These are phyloP conservation scores for Entophlyctis helioformis DNA, from an alignment of 192 early-diverging fungal genomes.

Conservation along the genomic window DNA sequence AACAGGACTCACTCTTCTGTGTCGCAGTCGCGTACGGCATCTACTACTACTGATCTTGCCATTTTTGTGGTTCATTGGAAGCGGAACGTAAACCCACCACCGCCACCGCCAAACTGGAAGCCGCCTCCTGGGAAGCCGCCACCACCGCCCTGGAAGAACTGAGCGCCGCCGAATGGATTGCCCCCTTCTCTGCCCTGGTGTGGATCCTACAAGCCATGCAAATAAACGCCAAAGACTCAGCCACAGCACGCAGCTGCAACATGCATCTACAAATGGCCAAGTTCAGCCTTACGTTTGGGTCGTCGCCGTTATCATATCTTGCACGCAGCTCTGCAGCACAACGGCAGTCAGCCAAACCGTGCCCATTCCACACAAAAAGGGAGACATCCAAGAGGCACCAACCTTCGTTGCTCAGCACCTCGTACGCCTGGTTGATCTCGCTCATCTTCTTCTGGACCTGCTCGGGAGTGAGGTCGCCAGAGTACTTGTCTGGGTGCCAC, in stretches of 20 bases:
- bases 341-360: neutral
- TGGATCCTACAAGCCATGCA: conserved; percentile 8
- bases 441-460: conserved; percentile 81
- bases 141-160: conserved; percentile 20
- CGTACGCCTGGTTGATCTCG: conserved; percentile 86
- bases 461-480: conserved; percentile 63
- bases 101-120: conserved; percentile 10
- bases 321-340: conserved; percentile 9
- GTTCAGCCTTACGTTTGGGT: conserved; percentile 30
- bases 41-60: too few relatives aligned
- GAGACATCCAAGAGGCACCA: neutral
- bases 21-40: too few relatives aligned
- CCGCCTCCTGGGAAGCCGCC: conserved; percentile 3
- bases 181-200: conserved; percentile 7
- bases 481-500: conserved; percentile 56
- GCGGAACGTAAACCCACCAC: conserved; percentile 13
- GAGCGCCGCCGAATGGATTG: conserved; percentile 6
- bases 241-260: neutral
- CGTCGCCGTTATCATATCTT: conserved; percentile 39
- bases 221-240: neutral
- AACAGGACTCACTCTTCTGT: too few relatives aligned
- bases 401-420: conserved; percentile 49
- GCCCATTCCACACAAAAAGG: conserved; percentile 6
- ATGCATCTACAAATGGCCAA: neutral
- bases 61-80: too few relatives aligned